Evolutionary conservation across 352 stramenopile genomes (phyloP), one percentile per base, ranked within the genome.

Genomic region (Blastocystis sp.): DNA sequence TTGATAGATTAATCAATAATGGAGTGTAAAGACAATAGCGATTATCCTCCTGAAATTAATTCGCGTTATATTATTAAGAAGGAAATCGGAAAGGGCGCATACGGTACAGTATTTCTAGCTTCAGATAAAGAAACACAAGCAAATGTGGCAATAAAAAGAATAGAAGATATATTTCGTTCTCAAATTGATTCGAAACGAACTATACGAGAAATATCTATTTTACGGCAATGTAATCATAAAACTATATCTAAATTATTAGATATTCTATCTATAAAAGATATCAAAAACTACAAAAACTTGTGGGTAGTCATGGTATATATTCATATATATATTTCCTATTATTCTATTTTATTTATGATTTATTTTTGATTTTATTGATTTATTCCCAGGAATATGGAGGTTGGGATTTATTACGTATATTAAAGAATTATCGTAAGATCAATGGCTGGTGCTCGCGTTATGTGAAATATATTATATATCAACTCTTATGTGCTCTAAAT

Each of bases 31-130:
- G n/a, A n/a, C n/a, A n/a, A n/a, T n/a, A n/a, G n/a, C n/a, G n/a
- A n/a, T n/a, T n/a, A n/a, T 49, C 52, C 52, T 10, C 16, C 30
- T 23, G 52, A 62, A 32, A 44, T 62, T 9, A 62, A 62, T 28
- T 54, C 52, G 2, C 52, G 52, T 11, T 62, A 62, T 62, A 44
- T 45, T 13, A 49, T 62, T n/a, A 49, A 52, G 18, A 62, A 62
- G 35, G 52, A 62, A 21, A 19, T 62, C 18, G 52, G 52, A 36
- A 62, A 62, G 30, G 52, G 52, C 16, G 52, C 52, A 28, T 62
- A 62, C 13, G 52, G 52, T 11, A 62, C 52, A 28, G 52, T 62
- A 13, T 62, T 41, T 34, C 19, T 62, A 2, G 52, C 52, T 39
- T 39, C 41, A n/a, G 52, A 62, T 13, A 62, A 31, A 33, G 13